Percentiles rank a stretch among this genome's conserved stretches.
Conservation (phyloP, 768 basidiomycete species). For the Pluteus cervinus region DNA sequence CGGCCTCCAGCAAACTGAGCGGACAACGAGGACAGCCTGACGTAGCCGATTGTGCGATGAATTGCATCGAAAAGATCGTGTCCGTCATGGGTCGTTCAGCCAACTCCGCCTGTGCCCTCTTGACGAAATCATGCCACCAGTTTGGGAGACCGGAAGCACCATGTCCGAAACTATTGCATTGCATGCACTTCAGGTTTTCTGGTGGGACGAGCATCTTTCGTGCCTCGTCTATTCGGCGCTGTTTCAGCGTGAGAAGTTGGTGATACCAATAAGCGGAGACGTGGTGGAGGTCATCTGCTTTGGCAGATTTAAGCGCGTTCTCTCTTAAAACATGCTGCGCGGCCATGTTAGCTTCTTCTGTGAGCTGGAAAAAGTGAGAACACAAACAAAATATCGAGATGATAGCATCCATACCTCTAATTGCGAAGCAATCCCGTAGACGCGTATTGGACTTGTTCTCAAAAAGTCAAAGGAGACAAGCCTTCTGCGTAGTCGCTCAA, state of each 20-base stretch:
- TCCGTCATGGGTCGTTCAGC: slow-evolving; percentile 35
- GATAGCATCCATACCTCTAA: slow-evolving; percentile 10
- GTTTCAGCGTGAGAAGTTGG: slow-evolving; percentile 42
- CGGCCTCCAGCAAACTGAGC: slow-evolving; percentile 26
- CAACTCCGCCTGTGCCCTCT: slow-evolving; percentile 39
- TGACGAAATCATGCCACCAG: slow-evolving; percentile 45
- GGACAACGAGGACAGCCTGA: slow-evolving; percentile 37
- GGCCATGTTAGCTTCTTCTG: slow-evolving; percentile 23
- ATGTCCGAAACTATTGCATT: slow-evolving; percentile 30
- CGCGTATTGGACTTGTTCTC: slow-evolving; percentile 17
- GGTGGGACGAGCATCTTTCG: slow-evolving; percentile 27
- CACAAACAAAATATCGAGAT: background rate
- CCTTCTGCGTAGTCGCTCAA: slow-evolving; percentile 14
- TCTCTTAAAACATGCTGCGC: slow-evolving; percentile 20
- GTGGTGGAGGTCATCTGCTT: slow-evolving; percentile 42
- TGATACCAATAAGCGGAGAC: slow-evolving; percentile 46
- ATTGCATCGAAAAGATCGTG: slow-evolving; percentile 29
- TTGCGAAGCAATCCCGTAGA: slow-evolving; percentile 28
- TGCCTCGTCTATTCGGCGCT: slow-evolving; percentile 32
- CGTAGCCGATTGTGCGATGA: slow-evolving; percentile 33
- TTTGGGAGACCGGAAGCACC: slow-evolving; percentile 26
- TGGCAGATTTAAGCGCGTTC: slow-evolving; percentile 32
- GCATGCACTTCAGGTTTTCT: slow-evolving; percentile 36
- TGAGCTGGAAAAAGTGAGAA: slow-evolving; percentile 9
- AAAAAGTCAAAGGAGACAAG: slow-evolving; percentile 22